Evolutionary conservation across 176 grass and related monocot species (phyloP), one percentile per base, ranked within the genome.

Genomic region (Leersia perrieri): DNA sequence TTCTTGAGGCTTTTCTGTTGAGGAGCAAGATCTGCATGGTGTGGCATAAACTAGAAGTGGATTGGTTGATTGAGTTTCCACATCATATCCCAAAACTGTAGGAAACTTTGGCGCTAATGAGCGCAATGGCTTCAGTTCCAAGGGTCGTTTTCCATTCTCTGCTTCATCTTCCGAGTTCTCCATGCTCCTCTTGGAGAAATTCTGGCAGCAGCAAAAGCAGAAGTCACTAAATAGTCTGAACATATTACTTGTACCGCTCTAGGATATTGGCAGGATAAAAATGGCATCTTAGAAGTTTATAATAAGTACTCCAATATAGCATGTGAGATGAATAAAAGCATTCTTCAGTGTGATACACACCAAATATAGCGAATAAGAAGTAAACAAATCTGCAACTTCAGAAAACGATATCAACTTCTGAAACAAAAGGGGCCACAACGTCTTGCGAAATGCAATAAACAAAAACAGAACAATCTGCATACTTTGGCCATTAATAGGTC

Each of bases 71-170:
- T 81, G 72, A 40, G 84, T 83, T 62, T 66, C 44, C 33, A 77
- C 15, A 63, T 86, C 73, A n/a, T 80, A 88, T 28, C 88, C 85
- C 15, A 80, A 27, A 49, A 82, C 47, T 36, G 66, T 4, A 44
- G 86, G 80, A 23, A 90, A 90, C 88, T 90, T 94, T 20, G 91
- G 91, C 2, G 88, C 66, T 22, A 94, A 71, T 28, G 88, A 94
- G n/a, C 49, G 34, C 72, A 90, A 49, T 53, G 91, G 88, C 34
- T 94, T 88, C 68, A 49, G 31, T 40, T 90, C 85, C 47, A 88
- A 9, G 14, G 60, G 23, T 6, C 51, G 38, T 20, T 82, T 27
- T 1, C 22, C 73, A 22, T 18, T n/a, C 16, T 57, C 85, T 53
- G 72, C 66, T 82, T 71, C 79, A 0, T 71, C 72, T 26, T 82